These are phyloP conservation scores for Amaranthus palmeri DNA, from an alignment of 148 eudicot genomes.

Conservation along the genomic window DNA sequence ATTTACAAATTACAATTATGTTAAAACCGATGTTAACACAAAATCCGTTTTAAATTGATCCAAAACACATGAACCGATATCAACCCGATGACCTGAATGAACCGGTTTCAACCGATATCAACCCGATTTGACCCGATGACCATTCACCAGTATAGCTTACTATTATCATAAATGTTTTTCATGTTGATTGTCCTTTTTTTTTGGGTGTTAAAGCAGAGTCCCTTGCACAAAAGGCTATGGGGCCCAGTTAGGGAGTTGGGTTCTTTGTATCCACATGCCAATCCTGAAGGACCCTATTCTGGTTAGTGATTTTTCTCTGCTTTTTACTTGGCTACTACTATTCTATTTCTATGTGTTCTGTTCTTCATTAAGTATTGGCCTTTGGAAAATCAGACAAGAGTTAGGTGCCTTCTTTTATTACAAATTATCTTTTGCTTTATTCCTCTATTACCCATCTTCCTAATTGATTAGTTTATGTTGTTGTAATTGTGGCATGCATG, in stretches of 20 bases:
- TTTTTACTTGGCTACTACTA: neutral
- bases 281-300: constrained; percentile 37
- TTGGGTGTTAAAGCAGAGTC: constrained; percentile 31
- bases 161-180: neutral
- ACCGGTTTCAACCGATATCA: no score
- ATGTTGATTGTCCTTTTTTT: constrained; percentile 9
- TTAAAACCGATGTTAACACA: no score
- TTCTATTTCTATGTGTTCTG: neutral
- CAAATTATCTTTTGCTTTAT: neutral
- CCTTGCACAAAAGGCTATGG: constrained; percentile 41
- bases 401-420: constrained; percentile 14
- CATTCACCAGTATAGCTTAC: constrained; percentile 2
- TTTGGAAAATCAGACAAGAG: neutral
- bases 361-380: constrained; percentile 3
- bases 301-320: constrained; percentile 29
- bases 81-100: no score
- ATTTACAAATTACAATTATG: no score
- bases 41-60: no score
- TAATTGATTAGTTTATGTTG: neutral
- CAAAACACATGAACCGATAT: no score
- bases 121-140: no score
- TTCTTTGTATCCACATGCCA: constrained; percentile 36
- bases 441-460: no score
- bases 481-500: no score
- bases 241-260: constrained; percentile 40